Evolutionary conservation across 371 early-diverging fungal species (phyloP).

Genomic region (Mortierella sp.): DNA sequence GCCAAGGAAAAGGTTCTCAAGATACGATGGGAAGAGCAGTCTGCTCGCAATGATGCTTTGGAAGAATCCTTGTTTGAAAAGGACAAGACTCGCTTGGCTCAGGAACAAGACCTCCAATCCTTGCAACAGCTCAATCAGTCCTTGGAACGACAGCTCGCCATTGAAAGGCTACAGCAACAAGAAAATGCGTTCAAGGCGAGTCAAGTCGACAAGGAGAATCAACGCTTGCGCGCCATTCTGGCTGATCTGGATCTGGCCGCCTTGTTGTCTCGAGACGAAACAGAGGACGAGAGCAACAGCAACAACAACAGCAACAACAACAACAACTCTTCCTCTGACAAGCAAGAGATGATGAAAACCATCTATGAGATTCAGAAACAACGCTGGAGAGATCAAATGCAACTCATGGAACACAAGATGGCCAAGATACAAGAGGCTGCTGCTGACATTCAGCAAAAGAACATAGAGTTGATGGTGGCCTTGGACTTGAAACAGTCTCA

Average conservation of each 20-base stretch:
- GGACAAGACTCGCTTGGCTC: slow-evolving; percentile 3
- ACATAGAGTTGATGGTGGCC: slow-evolving; percentile 48
- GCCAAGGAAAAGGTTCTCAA: slow-evolving; percentile 20
- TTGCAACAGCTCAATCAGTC: slow-evolving; percentile 25
- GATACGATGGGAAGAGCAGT: slow-evolving; percentile 12
- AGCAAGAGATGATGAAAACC: not conserved
- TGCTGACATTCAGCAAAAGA: slow-evolving; percentile 29
- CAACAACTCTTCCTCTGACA: not conserved
- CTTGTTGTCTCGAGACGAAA: not conserved
- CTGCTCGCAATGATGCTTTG: slow-evolving; percentile 11
- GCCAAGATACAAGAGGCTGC: slow-evolving; percentile 34
- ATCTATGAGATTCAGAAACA: slow-evolving; percentile 23
- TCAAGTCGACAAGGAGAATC: slow-evolving; percentile 24
- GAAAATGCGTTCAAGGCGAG: slow-evolving; percentile 19
- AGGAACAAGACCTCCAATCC: slow-evolving; percentile 20
- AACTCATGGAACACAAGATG: slow-evolving; percentile 35
- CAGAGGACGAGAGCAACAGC: not conserved
- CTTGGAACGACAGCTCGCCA: slow-evolving; percentile 36
- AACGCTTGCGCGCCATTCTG: slow-evolving; percentile 21
- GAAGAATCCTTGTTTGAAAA: slow-evolving; percentile 16
- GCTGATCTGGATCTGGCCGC: slow-evolving; percentile 29
- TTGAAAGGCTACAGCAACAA: slow-evolving; percentile 36
- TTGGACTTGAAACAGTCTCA: slow-evolving; percentile 32
- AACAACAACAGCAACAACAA: not conserved
- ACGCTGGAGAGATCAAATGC: slow-evolving; percentile 23